Evolutionary conservation across 495 filamentous ascomycete species (phyloP), one percentile per base, ranked within the genome.

Genomic region (Lichina pygmaea): DNA sequence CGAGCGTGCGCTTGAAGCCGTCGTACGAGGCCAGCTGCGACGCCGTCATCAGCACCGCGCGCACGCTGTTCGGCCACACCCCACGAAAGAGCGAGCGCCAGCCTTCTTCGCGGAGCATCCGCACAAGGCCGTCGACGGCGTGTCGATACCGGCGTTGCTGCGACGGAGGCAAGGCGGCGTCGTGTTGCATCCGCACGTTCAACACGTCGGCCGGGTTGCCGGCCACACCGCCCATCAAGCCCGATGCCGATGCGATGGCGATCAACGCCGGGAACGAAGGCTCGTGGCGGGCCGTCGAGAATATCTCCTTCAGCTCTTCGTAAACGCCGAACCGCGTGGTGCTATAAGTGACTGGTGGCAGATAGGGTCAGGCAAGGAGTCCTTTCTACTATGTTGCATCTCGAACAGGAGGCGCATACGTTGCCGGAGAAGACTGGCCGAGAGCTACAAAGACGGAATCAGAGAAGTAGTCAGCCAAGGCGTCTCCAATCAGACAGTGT

Each of bases 161-260:
- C 2, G 64, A 65, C 3, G 62, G 53, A 0, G 85, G 81, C 6
- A 93, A 71, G 0, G 86, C 73, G 10, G 81, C 76, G 57, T 95
- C 89, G 63, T 86, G 77, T 60, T 97, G 89, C 89, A 97, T 97
- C 51, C 89, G 84, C 39, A 97, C 89, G 61, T 97, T 97, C 47
- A 94, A 68, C 9, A 97, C 80, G 56, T 97, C 89, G 47, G 86
- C 86, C 0, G 84, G 81, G 60, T 95, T 95, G 47, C 89, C 89
- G 9, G 81, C 79, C 7, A 93, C 57, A 24, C 89, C 89, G 47
- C 89, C 89, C 6, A 93, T 60, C 58, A 93, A 78, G 42, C 89
- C 89, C 2, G 89, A 91, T 15, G 70, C 65, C 10, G 71, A 76
- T 45, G 86, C 77, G 55, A 95, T 80, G 49, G 67, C 76, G 50